phyloP scores from a whole-genome alignment of 768 basidiomycete species.

The Kwoniella heveanensis region DNA sequence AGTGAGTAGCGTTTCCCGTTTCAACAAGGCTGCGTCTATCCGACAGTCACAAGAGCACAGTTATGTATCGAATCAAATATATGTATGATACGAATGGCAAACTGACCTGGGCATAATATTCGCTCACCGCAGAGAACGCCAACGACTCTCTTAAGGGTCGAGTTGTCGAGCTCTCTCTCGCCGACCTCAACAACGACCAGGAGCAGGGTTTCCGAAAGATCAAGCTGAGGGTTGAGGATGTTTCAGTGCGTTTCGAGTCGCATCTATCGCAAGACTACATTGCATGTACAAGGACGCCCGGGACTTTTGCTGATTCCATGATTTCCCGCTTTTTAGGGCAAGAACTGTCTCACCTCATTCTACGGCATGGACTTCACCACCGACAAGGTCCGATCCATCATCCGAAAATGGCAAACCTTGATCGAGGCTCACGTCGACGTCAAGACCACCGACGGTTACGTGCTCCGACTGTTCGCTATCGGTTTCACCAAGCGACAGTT shows the following conservation, averaged over 20 bases:
- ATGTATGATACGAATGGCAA: no score
- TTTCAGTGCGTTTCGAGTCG: conserved; percentile 43
- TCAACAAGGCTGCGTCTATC: no score
- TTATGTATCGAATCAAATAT: no score
- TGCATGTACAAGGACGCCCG: background rate
- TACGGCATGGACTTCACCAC: conserved; percentile 99
- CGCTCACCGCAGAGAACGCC: conserved; percentile 75
- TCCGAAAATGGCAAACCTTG: conserved; percentile 99
- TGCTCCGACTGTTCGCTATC: conserved; percentile 96
- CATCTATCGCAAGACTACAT: background rate
- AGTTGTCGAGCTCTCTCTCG: conserved; percentile 92
- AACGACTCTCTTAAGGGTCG: conserved; percentile 98
- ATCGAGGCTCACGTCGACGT: conserved; percentile 99
- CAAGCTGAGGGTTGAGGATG: conserved; percentile 86
- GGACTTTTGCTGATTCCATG: background rate
- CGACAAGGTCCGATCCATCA: conserved; percentile 98
- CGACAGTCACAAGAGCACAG: no score
- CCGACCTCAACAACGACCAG: conserved; percentile 98
- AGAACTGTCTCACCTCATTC: conserved; percentile 99
- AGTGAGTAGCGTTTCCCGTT: conserved; percentile 66
- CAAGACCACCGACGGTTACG: conserved; percentile 98
- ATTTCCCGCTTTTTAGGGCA: no score
- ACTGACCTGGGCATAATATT: background rate
- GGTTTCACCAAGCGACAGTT: conserved; percentile 98
- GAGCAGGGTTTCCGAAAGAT: conserved; percentile 99